Evolutionary conservation across 2,329 filamentous ascomycete genomes (phyloP), one percentile per base, ranked within the genome.

Genomic region (Massarina eburnea): DNA sequence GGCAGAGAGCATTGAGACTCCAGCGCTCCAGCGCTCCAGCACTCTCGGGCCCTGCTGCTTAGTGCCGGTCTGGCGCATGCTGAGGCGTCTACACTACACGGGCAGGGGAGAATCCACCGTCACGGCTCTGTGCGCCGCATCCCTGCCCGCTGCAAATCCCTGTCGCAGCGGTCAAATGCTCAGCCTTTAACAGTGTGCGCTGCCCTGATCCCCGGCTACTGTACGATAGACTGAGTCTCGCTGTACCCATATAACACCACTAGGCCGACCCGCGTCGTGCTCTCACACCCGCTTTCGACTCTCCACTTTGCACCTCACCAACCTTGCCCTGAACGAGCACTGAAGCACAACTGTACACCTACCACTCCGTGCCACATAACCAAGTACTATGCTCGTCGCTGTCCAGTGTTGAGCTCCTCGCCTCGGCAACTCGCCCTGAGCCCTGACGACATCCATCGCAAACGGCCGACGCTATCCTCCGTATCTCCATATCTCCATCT

Each of bases 361-460:
- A 34, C 40, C 38, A 24, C n/a, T 35, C 12, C 48, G n/a, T n/a
- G n/a, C n/a, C n/a, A n/a, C 41, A 39, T 12, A 20, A 8, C 18
- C 14, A 18, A 35, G 14, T 15, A 26, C 37, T 32, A 45, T 51
- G 44, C 43, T 22, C 42, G 39, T 41, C 43, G 48, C 32, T 34
- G 44, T 34, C 42, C 36, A 36, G 34, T 45, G 39, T 44, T 46
- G 40, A 44, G 40, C 35, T 38, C 37, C 43, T 24, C 46, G 45
- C 43, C 41, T 43, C 36, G 36, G 49, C 52, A 53, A 55, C 55
- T 52, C 55, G n/a, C 24, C 29, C 30, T 24, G 35, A 32, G 46
- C 52, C 52, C 36, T 50, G 52, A 57, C 55, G 55, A 52, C 55
- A 57, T 48, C 41, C 15, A 39, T 15, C 55, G 55, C 43, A 54